Percentiles rank a stretch among this genome's conserved stretches.
Conservation (phyloP, 2,329 filamentous ascomycete genomes). For the Pseudogymnoascus sp. region DNA sequence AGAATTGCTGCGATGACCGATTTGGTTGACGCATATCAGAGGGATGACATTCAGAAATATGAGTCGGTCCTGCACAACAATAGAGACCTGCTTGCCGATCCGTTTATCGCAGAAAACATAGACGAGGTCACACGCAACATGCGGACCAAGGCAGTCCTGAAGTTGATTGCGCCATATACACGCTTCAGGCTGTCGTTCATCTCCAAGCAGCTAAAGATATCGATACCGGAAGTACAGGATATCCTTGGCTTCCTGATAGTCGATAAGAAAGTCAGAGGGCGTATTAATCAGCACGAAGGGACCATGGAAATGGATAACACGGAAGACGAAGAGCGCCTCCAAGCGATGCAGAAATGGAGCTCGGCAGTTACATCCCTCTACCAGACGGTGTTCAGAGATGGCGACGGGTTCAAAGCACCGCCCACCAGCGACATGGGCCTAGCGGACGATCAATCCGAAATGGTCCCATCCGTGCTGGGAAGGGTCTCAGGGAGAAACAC, state of each 20-base stretch:
- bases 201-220: conserved; percentile 78
- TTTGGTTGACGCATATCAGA: conserved; percentile 90
- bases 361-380: conserved; percentile 61
- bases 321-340: conserved; percentile 64
- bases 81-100: conserved; percentile 79
- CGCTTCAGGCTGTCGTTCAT: conserved; percentile 85
- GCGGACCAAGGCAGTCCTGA: conserved; percentile 90
- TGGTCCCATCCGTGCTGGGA: not conserved
- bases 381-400: conserved; percentile 63
- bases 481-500: not conserved
- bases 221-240: conserved; percentile 78
- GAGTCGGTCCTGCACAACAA: conserved; percentile 80
- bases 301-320: conserved; percentile 70
- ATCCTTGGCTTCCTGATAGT: conserved; percentile 93
- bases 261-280: conserved; percentile 75
- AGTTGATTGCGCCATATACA: conserved; percentile 89
- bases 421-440: not conserved
- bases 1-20: conserved; percentile 96
- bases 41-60: conserved; percentile 87
- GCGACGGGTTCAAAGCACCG: conserved; percentile 53
- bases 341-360: conserved; percentile 65
- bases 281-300: conserved; percentile 81
- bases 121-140: conserved; percentile 98
- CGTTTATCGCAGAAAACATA: conserved; percentile 97
- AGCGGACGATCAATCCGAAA: not conserved